Evolutionary conservation across 2,329 filamentous ascomycete genomes (phyloP).

Genomic region (Endoconidiophora polonica): DNA sequence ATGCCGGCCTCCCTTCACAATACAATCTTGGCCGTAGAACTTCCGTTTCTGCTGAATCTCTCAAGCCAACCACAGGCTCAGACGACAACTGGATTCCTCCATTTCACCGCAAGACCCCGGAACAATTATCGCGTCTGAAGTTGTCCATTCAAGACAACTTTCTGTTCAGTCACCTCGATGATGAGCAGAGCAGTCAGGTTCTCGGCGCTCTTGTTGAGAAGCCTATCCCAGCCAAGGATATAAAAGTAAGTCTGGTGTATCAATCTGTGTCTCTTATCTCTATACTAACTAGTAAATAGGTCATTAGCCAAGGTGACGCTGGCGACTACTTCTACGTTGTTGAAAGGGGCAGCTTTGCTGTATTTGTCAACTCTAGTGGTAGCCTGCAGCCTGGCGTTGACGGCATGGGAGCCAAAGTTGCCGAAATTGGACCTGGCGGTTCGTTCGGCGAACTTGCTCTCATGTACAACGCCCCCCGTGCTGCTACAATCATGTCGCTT

Average conservation of each 20-base stretch:
- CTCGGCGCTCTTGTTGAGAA: constrained; percentile 87
- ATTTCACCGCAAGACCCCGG: constrained; percentile 61
- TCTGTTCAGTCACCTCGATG: constrained; percentile 83
- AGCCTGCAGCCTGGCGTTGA: constrained; percentile 62
- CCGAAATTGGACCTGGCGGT: constrained; percentile 67
- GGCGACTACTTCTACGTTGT: constrained; percentile 98
- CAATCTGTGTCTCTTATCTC: neutral
- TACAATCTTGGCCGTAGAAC: constrained; percentile 89
- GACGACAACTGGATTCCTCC: constrained; percentile 87
- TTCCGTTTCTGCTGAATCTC: constrained; percentile 89
- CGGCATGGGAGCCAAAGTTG: constrained; percentile 70
- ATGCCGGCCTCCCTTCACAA: constrained; percentile 68
- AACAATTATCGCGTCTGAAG: constrained; percentile 66
- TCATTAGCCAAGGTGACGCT: constrained; percentile 88
- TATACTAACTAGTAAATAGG: constrained; percentile 32
- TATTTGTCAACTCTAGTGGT: constrained; percentile 71
- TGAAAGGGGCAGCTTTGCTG: constrained; percentile 76
- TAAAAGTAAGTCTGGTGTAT: constrained; percentile 34
- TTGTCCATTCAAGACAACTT: constrained; percentile 78
- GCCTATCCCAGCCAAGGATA: constrained; percentile 78
- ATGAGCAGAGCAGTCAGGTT: constrained; percentile 77
- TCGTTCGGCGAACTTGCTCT: constrained; percentile 93
- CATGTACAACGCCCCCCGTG: constrained; percentile 97
- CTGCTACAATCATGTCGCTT: constrained; percentile 78
- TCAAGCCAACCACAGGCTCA: constrained; percentile 71